A percentile compares a stretch with the other conserved stretches of the same genome.
Conservation (phyloP, 2,329 filamentous ascomycete species). For the Cladosporium colombiae region DNA sequence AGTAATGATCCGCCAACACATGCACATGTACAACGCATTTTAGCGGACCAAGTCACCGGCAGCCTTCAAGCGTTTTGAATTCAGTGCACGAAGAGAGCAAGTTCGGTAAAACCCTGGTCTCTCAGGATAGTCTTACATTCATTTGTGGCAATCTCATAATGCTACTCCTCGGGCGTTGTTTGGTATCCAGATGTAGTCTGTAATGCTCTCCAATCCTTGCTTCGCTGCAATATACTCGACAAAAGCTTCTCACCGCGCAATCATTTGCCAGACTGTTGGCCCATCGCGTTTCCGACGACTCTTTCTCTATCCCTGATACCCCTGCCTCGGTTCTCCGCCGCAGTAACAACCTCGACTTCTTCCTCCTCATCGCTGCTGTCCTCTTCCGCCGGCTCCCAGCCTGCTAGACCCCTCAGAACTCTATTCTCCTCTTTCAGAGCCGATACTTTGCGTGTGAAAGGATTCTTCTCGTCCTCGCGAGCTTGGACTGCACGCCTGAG, state of each 20-base stretch:
- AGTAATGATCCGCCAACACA: neutral
- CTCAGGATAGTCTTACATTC: neutral
- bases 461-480: conserved; percentile 40
- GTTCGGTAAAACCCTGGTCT: neutral
- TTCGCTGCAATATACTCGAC: neutral
- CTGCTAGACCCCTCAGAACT: conserved; percentile 46
- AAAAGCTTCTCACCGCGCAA: neutral
- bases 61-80: neutral
- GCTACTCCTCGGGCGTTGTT: neutral
- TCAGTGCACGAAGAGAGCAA: neutral
- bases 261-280: conserved; percentile 1
- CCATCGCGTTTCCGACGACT: neutral
- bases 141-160: neutral
- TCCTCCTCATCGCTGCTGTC: conserved; percentile 38
- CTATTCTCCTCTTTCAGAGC: conserved; percentile 52
- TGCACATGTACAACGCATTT: neutral
- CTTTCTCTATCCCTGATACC: conserved; percentile 9
- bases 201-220: neutral
- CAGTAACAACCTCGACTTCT: neutral
- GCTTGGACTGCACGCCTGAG: conserved; percentile 43
- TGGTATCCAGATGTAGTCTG: neutral
- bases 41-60: neutral
- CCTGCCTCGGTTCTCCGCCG: conserved; percentile 3
- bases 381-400: conserved; percentile 48
- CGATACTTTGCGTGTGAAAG: conserved; percentile 40